These are phyloP conservation scores for Chlamydomonas sp. DNA, from an alignment of 139 green algal genomes.

Conservation along the genomic window DNA sequence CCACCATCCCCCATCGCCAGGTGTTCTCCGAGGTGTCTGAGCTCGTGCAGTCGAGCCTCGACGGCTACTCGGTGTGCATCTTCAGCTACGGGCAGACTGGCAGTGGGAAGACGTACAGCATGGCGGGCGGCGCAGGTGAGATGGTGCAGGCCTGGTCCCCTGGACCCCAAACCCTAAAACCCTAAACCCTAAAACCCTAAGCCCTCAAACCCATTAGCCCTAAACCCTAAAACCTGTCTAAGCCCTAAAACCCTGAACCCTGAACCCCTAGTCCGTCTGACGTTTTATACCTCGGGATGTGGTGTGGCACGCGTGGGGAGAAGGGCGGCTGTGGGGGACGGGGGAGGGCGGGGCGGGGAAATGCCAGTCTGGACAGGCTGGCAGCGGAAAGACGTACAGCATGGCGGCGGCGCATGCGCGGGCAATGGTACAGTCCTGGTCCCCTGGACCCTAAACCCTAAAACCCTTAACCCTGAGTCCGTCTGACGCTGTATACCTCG, in stretches of 20 bases:
- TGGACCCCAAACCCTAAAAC: too few relatives aligned
- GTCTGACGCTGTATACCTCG: too few relatives aligned
- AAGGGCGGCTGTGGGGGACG: too few relatives aligned
- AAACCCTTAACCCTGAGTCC: too few relatives aligned
- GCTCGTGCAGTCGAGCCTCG: constrained; percentile 10
- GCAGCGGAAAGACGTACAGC: constrained; percentile 88
- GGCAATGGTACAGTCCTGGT: background rate
- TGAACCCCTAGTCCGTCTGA: too few relatives aligned
- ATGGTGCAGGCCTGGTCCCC: background rate
- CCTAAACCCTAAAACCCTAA: too few relatives aligned
- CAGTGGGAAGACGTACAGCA: constrained; percentile 92
- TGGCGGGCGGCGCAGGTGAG: constrained; percentile 59
- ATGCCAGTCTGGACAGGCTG: constrained; percentile 93
- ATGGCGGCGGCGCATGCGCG: constrained; percentile 68
- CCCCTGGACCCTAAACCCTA: too few relatives aligned
- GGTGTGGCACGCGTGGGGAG: too few relatives aligned
- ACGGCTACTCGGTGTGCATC: constrained; percentile 88
- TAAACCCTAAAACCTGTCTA: too few relatives aligned
- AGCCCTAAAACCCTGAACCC: too few relatives aligned
- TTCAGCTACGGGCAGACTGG: constrained; percentile 93
- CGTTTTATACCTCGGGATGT: too few relatives aligned
- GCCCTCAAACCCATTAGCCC: too few relatives aligned
- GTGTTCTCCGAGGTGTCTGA: constrained; percentile 13
- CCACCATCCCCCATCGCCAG: background rate
- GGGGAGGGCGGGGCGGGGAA: constrained; percentile 93